Evolutionary conservation across 352 stramenopile genomes (phyloP).

Genomic region (Albugo laibachii): DNA sequence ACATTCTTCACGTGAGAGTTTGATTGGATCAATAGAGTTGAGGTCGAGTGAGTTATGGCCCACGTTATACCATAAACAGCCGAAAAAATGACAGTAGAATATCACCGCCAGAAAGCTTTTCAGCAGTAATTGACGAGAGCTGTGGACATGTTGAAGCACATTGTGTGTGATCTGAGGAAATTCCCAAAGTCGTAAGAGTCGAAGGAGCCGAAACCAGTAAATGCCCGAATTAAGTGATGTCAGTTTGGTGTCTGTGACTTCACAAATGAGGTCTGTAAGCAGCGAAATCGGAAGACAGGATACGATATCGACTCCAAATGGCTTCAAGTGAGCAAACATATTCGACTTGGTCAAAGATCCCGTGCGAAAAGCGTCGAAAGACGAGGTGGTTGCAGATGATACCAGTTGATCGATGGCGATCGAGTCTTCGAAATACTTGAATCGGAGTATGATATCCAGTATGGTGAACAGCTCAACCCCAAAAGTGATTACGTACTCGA

Average conservation of each 20-base stretch:
- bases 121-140: constrained; percentile 12
- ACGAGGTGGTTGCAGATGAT: too few species aligned
- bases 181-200: constrained; percentile 9
- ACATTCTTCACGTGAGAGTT: constrained; percentile 7
- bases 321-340: too few species aligned
- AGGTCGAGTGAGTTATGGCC: constrained; percentile 7
- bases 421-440: too few species aligned
- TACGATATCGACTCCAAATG: constrained; percentile 2
- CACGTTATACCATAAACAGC: constrained; percentile 10
- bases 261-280: constrained; percentile 9
- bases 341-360: too few species aligned
- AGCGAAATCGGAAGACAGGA: constrained; percentile 11
- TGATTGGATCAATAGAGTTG: neutral
- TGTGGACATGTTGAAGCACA: constrained; percentile 6
- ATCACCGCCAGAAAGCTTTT: constrained; percentile 12
- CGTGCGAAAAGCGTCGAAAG: too few species aligned
- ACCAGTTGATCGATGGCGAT: too few species aligned
- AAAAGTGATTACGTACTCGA: too few species aligned
- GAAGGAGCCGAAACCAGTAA: constrained; percentile 7
- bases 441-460: too few species aligned
- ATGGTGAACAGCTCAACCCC: too few species aligned
- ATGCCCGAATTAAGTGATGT: too few species aligned
- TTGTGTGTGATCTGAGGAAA: constrained; percentile 7
- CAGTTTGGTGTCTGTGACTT: neutral
- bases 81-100: constrained; percentile 12